phyloP scores from a whole-genome alignment of 2,329 filamentous ascomycete species.

The Aspergillus aculeatinus region DNA sequence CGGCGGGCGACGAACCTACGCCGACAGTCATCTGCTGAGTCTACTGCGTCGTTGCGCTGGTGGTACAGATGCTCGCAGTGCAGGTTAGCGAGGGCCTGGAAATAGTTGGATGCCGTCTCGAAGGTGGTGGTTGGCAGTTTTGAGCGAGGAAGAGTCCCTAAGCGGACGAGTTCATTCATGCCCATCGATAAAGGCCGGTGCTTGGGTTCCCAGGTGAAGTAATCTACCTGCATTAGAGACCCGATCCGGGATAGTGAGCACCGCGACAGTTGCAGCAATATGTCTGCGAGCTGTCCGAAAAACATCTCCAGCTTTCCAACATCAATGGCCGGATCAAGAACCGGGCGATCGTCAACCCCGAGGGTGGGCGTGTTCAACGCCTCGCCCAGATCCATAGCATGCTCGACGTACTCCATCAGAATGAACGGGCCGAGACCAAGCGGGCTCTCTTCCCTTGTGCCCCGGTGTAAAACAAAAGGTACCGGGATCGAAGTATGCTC shows the following conservation, averaged over 20 bases:
- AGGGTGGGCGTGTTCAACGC: not conserved
- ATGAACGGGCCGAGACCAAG: slow-evolving; percentile 35
- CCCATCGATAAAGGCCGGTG: slow-evolving; percentile 43
- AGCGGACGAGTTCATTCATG: slow-evolving; percentile 42
- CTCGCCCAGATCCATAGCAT: not conserved
- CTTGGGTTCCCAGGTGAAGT: slow-evolving; percentile 25
- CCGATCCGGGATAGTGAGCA: slow-evolving; percentile 43
- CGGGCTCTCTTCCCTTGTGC: slow-evolving; percentile 13
- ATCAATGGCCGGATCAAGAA: slow-evolving; percentile 14
- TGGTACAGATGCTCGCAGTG: slow-evolving; percentile 42
- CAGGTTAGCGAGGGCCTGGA: slow-evolving; percentile 40
- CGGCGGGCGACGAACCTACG: slow-evolving; percentile 14
- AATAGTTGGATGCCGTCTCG: slow-evolving; percentile 40
- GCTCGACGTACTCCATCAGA: slow-evolving; percentile 25
- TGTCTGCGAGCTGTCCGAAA: slow-evolving; percentile 44
- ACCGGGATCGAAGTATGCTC: slow-evolving; percentile 21
- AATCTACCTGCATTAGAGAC: slow-evolving; percentile 30
- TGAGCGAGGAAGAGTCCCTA: slow-evolving; percentile 24
- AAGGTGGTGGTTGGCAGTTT: slow-evolving; percentile 24
- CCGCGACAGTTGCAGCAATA: slow-evolving; percentile 41
- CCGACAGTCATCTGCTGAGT: slow-evolving; percentile 24
- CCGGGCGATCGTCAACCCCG: not conserved
- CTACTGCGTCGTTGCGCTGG: slow-evolving; percentile 42
- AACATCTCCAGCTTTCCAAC: slow-evolving; percentile 11
- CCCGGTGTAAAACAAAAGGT: slow-evolving; percentile 18